A percentile compares a stretch with the other conserved stretches of the same genome.
Conservation (phyloP, 2,329 filamentous ascomycete genomes). For the Cladosporium halotolerans region DNA sequence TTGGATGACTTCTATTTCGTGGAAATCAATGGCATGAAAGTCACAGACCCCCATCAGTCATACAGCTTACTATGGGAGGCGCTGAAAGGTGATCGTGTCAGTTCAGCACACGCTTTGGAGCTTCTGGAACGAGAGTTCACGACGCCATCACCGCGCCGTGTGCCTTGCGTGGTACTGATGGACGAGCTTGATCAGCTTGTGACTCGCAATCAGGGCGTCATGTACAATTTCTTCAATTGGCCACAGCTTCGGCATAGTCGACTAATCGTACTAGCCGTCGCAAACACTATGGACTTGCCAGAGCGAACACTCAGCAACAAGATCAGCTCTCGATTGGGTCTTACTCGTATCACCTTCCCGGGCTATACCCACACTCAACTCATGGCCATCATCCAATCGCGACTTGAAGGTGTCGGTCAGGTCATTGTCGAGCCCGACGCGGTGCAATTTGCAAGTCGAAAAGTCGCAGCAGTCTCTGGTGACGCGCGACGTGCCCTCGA, state of each 20-base stretch:
- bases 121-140: slow-evolving; percentile 89
- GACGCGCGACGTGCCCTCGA: slow-evolving; percentile 89
- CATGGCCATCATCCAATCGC: slow-evolving; percentile 95
- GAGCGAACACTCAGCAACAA: slow-evolving; percentile 97
- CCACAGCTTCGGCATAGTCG: slow-evolving; percentile 84
- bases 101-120: slow-evolving; percentile 83
- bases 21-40: slow-evolving; percentile 99
- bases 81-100: slow-evolving; percentile 85
- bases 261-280: slow-evolving; percentile 91
- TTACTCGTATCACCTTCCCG: slow-evolving; percentile 93
- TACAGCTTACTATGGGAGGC: slow-evolving; percentile 96
- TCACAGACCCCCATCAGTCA: slow-evolving; percentile 93
- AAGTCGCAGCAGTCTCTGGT: slow-evolving; percentile 92
- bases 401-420: slow-evolving; percentile 72
- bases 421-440: slow-evolving; percentile 89
- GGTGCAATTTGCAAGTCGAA: slow-evolving; percentile 90
- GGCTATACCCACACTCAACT: slow-evolving; percentile 96
- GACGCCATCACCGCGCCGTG: slow-evolving; percentile 79
- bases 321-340: slow-evolving; percentile 76
- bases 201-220: slow-evolving; percentile 97
- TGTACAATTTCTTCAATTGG: slow-evolving; percentile 99
- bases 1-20: slow-evolving; percentile 98
- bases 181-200: slow-evolving; percentile 97
- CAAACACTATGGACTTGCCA: slow-evolving; percentile 97
- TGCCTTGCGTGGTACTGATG: slow-evolving; percentile 96